phyloP scores from a whole-genome alignment of 768 basidiomycete species.

The Termitomyces sp. region DNA sequence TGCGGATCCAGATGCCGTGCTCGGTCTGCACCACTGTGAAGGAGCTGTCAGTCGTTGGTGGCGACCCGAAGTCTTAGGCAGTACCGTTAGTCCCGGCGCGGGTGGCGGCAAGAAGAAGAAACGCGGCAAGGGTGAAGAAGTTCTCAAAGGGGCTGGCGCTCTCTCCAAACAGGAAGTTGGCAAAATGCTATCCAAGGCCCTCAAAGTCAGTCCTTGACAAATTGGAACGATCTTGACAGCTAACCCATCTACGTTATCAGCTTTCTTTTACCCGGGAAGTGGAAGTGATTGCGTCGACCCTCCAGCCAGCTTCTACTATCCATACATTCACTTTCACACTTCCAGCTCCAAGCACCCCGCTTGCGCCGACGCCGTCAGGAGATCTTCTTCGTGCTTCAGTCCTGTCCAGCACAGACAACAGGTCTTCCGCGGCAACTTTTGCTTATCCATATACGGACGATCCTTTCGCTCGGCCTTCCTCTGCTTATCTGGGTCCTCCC shows the following conservation, averaged over 20 bases:
- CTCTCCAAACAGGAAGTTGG: constrained; percentile 83
- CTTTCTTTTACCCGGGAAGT: constrained; percentile 90
- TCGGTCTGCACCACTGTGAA: constrained; percentile 77
- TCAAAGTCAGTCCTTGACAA: constrained; percentile 54
- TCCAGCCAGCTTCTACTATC: constrained; percentile 89
- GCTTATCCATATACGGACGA: constrained; percentile 72
- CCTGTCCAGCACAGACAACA: constrained; percentile 55
- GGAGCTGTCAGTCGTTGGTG: constrained; percentile 87
- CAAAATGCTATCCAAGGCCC: constrained; percentile 86
- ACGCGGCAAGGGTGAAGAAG: constrained; percentile 55
- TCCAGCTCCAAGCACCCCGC: constrained; percentile 68
- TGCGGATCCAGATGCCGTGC: constrained; percentile 76
- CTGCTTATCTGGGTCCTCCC: constrained; percentile 78
- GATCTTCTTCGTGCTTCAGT: constrained; percentile 74
- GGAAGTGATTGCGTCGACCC: constrained; percentile 90
- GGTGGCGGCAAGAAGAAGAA: constrained; percentile 76
- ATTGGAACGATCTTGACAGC: neutral
- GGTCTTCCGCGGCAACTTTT: constrained; percentile 66
- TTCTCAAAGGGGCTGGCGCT: constrained; percentile 72
- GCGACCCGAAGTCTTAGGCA: constrained; percentile 87
- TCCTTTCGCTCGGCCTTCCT: constrained; percentile 73
- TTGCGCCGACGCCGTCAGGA: constrained; percentile 68
- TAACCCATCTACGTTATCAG: constrained; percentile 28
- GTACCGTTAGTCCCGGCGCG: constrained; percentile 79
- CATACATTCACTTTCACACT: constrained; percentile 89